A percentile compares a stretch with the other conserved stretches of the same genome.
Evolutionary conservation across 306 rosid genomes (phyloP).

Genomic region (Pueraria montana): DNA sequence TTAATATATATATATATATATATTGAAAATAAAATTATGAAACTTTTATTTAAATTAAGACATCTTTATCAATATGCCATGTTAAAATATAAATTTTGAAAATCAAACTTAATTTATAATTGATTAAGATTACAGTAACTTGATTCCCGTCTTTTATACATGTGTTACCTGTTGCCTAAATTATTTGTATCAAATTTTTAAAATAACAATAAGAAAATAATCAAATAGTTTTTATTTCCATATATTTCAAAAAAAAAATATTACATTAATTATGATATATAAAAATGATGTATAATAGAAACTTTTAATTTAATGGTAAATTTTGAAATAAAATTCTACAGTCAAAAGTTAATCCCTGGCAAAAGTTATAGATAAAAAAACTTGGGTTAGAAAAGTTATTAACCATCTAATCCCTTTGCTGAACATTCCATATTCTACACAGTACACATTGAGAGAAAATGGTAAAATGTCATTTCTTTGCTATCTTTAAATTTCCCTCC

Average conservation of each 20-base stretch:
- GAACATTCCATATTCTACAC: not conserved
- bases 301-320: not conserved
- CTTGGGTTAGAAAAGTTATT: not conserved
- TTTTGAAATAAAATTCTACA: not conserved
- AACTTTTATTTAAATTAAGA: no score
- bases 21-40: no score
- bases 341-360: not conserved
- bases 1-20: no score
- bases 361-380: no score
- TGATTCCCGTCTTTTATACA: not conserved
- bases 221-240: no score
- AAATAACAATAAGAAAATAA: no score
- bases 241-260: no score
- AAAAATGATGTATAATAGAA: not conserved
- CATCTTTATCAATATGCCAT: not conserved
- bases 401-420: not conserved
- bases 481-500: conserved; percentile 10
- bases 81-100: no score
- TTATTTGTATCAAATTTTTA: not conserved
- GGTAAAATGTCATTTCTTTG: not conserved
- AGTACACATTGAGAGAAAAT: not conserved
- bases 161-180: not conserved
- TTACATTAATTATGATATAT: not conserved
- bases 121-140: not conserved
- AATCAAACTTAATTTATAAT: no score